Evolutionary conservation across 805 yeast species (phyloP), one percentile per base, ranked within the genome.

Genomic region (Helenozyma baotianmanensis): DNA sequence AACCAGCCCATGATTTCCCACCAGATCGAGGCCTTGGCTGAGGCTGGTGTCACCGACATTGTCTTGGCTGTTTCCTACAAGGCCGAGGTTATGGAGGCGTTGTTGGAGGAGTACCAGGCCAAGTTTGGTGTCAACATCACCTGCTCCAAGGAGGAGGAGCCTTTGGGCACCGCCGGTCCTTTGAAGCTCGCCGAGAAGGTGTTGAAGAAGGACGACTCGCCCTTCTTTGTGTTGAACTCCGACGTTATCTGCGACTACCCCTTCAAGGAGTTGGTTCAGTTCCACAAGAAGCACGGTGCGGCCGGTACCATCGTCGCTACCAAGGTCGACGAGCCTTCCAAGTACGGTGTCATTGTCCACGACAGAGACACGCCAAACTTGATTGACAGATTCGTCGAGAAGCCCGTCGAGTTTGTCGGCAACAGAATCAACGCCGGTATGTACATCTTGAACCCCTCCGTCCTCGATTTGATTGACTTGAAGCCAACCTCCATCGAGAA

Each of bases 371-470:
- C 86, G 53, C 87, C 96, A 59, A 84, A 90, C 73, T 79, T 87
- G 72, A 92, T 92, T 51, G 98, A 92, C 72, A 80, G 99, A 67
- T 92, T 92, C 61, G 99, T 92, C 51, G 99, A 92, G 76, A 92
- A 92, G 77, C 99, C 99, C 47, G 96, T 87, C 45, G 97, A 92
- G 70, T 92, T 92, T 54, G 99, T 92, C 46, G 98, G 98, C 71
- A 92, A 92, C 84, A 87, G 99, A 77, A 92, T 92, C 63, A 92
- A 92, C 62, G 99, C 98, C 43, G 99, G 99, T 78, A 77, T 92
- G 66, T 92, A 92, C 76, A 89, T 92, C 59, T 75, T 92, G 63
- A 92, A 90, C 83, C 99, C 99, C 52, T 80, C 85, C 48, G 98
- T 92, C 50, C 85, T 92, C 56, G 97, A 90, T 65, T 74, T 88